These are phyloP conservation scores for Wickerhamomyces chambardii DNA, from an alignment of 805 yeast genomes.

Conservation along the genomic window DNA sequence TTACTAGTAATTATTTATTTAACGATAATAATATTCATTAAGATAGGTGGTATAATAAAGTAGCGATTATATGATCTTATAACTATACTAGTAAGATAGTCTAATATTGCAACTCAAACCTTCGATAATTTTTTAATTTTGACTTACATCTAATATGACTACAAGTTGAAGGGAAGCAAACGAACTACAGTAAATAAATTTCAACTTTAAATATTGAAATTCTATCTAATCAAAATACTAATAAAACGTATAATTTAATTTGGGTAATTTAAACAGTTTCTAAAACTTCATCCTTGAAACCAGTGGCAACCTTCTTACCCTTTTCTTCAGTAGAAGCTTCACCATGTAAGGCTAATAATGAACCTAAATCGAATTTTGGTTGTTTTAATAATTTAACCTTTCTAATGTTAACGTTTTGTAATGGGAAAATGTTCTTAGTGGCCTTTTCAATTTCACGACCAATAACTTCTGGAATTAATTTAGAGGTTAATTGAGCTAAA, in stretches of 20 bases:
- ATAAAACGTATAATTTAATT: conserved; percentile 4
- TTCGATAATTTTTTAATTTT: too few species aligned
- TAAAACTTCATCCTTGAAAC: conserved; percentile 98
- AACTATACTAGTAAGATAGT: too few species aligned
- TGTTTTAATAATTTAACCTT: conserved; percentile 97
- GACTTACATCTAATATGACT: too few species aligned
- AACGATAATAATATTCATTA: too few species aligned
- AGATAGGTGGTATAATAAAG: too few species aligned
- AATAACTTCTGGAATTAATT: conserved; percentile 97
- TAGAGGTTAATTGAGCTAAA: conserved; percentile 91
- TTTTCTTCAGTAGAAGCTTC: conserved; percentile 91
- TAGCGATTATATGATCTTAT: too few species aligned
- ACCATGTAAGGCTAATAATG: conserved; percentile 95
- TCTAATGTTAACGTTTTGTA: conserved; percentile 98
- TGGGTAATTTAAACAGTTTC: conserved; percentile 72
- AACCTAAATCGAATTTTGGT: conserved; percentile 97
- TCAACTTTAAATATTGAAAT: too few species aligned
- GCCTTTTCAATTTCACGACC: conserved; percentile 98
- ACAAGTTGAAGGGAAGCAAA: too few species aligned
- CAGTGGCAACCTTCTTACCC: conserved; percentile 91
- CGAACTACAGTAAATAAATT: too few species aligned
- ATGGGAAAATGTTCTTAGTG: conserved; percentile 90
- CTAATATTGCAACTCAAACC: too few species aligned
- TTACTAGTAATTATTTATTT: too few species aligned
- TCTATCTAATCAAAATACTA: not conserved